Evolutionary conservation across 208 protist species (phyloP).

Genomic region (Tritrichomonas foetus): DNA sequence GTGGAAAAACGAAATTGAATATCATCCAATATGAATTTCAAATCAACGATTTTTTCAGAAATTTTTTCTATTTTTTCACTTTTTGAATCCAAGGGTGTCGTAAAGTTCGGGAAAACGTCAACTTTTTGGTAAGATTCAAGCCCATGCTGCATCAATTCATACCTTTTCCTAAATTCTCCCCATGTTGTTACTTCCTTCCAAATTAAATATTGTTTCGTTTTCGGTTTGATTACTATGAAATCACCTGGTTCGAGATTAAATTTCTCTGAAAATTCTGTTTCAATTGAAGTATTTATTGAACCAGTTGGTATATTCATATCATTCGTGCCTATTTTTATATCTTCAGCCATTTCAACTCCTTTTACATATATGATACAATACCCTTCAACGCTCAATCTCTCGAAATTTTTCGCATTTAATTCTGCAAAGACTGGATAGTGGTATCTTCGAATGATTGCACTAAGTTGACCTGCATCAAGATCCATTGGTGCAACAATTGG

Average conservation of each 20-base stretch:
- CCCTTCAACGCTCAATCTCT: neutral
- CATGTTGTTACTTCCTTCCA: conserved; percentile 33
- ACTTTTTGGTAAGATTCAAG: neutral
- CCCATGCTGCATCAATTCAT: neutral
- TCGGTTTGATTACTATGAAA: neutral
- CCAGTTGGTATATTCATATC: conserved; percentile 30
- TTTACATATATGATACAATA: neutral
- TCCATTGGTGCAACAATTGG: neutral
- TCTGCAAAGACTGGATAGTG: neutral
- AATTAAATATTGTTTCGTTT: neutral
- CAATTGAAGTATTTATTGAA: neutral
- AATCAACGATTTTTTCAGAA: too few relatives aligned
- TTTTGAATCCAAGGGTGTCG: too few relatives aligned
- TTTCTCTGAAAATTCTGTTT: neutral
- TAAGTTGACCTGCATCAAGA: neutral
- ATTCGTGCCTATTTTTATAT: conserved; percentile 23
- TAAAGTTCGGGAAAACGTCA: neutral
- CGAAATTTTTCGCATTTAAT: neutral
- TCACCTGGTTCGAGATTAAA: neutral
- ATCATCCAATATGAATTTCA: too few relatives aligned
- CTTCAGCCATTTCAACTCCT: neutral
- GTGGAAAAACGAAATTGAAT: too few relatives aligned
- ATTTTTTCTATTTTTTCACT: too few relatives aligned
- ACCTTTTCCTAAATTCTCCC: neutral
- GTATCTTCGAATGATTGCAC: neutral